Evolutionary conservation across 2,329 filamentous ascomycete genomes (phyloP).

Genomic region (Phaeosphaeria sp.): DNA sequence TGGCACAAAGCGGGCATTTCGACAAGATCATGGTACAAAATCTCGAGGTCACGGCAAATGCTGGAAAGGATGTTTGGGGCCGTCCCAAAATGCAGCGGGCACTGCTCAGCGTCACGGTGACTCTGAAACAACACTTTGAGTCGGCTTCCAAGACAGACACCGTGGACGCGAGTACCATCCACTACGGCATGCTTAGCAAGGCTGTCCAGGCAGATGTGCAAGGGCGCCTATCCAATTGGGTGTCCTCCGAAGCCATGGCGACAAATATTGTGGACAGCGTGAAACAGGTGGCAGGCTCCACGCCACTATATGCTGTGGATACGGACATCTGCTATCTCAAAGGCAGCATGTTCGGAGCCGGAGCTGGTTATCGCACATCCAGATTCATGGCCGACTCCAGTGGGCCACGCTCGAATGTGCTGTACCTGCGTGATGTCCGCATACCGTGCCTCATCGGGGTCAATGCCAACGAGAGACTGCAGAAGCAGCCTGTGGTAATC

Average conservation of each 20-base stretch:
- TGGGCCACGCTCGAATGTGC: slow-evolving; percentile 27
- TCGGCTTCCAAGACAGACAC: slow-evolving; percentile 65
- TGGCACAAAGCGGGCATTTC: slow-evolving; percentile 26
- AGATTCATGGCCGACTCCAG: slow-evolving; percentile 26
- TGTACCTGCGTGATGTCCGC: slow-evolving; percentile 65
- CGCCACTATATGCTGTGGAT: slow-evolving; percentile 50
- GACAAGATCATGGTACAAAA: slow-evolving; percentile 66
- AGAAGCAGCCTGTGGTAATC: slow-evolving; percentile 70
- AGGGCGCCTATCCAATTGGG: slow-evolving; percentile 28
- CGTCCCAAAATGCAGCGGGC: slow-evolving; percentile 68
- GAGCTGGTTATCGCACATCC: slow-evolving; percentile 58
- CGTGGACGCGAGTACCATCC: slow-evolving; percentile 73
- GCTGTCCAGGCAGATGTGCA: slow-evolving; percentile 61
- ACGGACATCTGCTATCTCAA: slow-evolving; percentile 69
- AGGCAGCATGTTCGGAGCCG: slow-evolving; percentile 70
- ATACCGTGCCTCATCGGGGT: slow-evolving; percentile 75
- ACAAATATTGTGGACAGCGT: slow-evolving; percentile 20
- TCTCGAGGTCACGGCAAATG: slow-evolving; percentile 63
- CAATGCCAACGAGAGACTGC: slow-evolving; percentile 71
- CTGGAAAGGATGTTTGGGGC: slow-evolving; percentile 74
- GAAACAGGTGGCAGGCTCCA: slow-evolving; percentile 32
- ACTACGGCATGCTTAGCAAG: slow-evolving; percentile 77
- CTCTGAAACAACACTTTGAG: slow-evolving; percentile 63
- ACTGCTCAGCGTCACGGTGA: slow-evolving; percentile 66
- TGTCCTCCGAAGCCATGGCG: slow-evolving; percentile 30